A percentile compares a stretch with the other conserved stretches of the same genome.
Evolutionary conservation across 179 eudicot species (phyloP).

Genomic region (Silene coronaria): DNA sequence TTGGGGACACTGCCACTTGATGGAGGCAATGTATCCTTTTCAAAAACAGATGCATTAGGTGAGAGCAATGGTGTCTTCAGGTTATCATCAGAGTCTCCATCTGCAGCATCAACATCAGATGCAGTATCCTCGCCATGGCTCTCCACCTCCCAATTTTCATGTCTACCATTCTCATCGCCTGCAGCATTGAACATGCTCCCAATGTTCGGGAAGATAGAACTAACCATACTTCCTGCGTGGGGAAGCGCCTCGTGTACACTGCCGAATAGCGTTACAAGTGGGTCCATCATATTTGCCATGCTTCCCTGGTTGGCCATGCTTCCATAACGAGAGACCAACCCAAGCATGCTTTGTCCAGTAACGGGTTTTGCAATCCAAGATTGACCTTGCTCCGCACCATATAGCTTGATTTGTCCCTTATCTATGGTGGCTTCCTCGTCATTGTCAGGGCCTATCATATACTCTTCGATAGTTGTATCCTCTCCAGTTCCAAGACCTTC

Average conservation of each 20-base stretch:
- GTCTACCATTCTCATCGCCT: slow-evolving; percentile 21
- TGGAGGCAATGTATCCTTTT: slow-evolving; percentile 21
- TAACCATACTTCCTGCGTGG: slow-evolving; percentile 39
- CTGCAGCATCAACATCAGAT: slow-evolving; percentile 23
- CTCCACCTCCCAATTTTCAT: slow-evolving; percentile 35
- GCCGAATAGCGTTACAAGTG: slow-evolving; percentile 42
- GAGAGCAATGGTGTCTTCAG: slow-evolving; percentile 35
- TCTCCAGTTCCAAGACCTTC: slow-evolving; percentile 43
- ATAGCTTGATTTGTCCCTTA: slow-evolving; percentile 37
- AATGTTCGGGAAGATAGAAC: slow-evolving; percentile 41
- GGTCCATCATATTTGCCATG: slow-evolving; percentile 42
- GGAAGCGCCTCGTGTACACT: slow-evolving; percentile 43
- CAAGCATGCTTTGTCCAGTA: slow-evolving; percentile 37
- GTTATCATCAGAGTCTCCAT: slow-evolving; percentile 31
- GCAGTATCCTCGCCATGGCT: slow-evolving; percentile 27
- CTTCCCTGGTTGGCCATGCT: slow-evolving; percentile 37
- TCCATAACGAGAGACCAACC: slow-evolving; percentile 41
- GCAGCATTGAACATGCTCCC: slow-evolving; percentile 43
- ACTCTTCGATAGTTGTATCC: slow-evolving; percentile 39
- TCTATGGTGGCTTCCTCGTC: slow-evolving; percentile 33
- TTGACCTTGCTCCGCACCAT: slow-evolving; percentile 40
- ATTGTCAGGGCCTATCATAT: slow-evolving; percentile 31
- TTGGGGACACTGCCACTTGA: slow-evolving; percentile 24
- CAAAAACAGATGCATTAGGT: slow-evolving; percentile 25
- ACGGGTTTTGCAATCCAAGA: slow-evolving; percentile 50